These are phyloP conservation scores for Dactylellina cionopaga DNA, from an alignment of 2,329 filamentous ascomycete genomes.

Conservation along the genomic window DNA sequence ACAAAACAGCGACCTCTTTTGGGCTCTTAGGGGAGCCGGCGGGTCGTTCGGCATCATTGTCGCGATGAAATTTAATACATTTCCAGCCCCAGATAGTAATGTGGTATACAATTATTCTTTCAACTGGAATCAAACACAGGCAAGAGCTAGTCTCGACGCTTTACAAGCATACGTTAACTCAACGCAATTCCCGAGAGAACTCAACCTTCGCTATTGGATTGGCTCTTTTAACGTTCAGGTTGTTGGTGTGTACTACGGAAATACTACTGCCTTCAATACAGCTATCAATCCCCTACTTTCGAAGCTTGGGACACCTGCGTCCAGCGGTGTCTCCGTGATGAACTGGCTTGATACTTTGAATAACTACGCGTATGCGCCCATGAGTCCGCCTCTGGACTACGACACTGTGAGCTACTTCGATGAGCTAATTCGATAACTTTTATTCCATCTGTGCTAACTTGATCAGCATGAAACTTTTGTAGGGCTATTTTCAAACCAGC, in stretches of 20 bases:
- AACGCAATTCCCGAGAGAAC: conserved; percentile 54
- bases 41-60: conserved; percentile 70
- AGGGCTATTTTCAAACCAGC: background rate
- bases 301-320: conserved; percentile 54
- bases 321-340: conserved; percentile 55
- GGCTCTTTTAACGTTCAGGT: conserved; percentile 56
- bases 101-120: conserved; percentile 71
- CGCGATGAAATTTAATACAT: conserved; percentile 68
- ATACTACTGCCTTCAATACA: conserved; percentile 54
- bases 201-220: conserved; percentile 58
- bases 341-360: conserved; percentile 53
- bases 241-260: conserved; percentile 59
- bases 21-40: conserved; percentile 68
- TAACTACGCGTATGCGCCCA: conserved; percentile 34
- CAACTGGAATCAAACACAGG: conserved; percentile 63
- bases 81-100: conserved; percentile 67
- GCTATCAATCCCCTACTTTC: conserved; percentile 57
- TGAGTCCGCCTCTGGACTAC: conserved; percentile 11
- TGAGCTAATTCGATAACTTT: too few relatives aligned
- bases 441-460: too few relatives aligned
- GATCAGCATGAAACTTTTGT: conserved; percentile 9
- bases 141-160: conserved; percentile 49
- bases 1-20: conserved; percentile 68
- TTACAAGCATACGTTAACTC: conserved; percentile 51
- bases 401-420: conserved; percentile 4